Conservation (phyloP, 2,329 filamentous ascomycete species). For the Nemania sp. region DNA sequence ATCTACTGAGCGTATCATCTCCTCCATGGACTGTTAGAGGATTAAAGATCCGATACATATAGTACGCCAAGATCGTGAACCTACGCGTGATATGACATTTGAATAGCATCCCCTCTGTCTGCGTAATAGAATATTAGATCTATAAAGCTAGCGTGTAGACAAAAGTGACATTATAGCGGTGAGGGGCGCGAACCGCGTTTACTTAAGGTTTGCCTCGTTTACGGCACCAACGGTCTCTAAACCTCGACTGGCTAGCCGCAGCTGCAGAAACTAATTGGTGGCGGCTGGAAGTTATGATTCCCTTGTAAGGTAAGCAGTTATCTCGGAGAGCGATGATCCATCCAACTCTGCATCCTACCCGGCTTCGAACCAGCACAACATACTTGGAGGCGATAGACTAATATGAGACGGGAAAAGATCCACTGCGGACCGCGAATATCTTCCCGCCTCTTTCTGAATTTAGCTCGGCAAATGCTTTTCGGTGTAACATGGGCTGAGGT, state of each 20-base stretch:
- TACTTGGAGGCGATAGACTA: not conserved
- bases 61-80: not conserved
- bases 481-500: not conserved
- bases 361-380: not conserved
- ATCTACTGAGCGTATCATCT: too few relatives aligned
- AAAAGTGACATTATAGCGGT: not conserved
- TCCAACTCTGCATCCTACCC: conserved; percentile 1
- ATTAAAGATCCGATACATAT: not conserved
- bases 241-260: not conserved
- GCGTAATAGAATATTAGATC: not conserved
- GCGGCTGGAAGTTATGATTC: not conserved
- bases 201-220: not conserved
- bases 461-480: not conserved
- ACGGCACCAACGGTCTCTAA: not conserved
- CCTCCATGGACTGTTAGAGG: not conserved
- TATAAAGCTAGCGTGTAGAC: not conserved
- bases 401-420: not conserved
- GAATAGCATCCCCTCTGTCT: not conserved
- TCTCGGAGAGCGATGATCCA: conserved; percentile 20
- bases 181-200: not conserved
- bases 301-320: too few relatives aligned
- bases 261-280: not conserved
- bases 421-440: not conserved
- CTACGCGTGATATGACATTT: not conserved
- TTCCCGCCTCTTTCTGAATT: not conserved